Percentiles rank a stretch among this genome's conserved stretches.
Evolutionary conservation across 2,329 filamentous ascomycete species (phyloP).

Genomic region (Meredithiella fracta): DNA sequence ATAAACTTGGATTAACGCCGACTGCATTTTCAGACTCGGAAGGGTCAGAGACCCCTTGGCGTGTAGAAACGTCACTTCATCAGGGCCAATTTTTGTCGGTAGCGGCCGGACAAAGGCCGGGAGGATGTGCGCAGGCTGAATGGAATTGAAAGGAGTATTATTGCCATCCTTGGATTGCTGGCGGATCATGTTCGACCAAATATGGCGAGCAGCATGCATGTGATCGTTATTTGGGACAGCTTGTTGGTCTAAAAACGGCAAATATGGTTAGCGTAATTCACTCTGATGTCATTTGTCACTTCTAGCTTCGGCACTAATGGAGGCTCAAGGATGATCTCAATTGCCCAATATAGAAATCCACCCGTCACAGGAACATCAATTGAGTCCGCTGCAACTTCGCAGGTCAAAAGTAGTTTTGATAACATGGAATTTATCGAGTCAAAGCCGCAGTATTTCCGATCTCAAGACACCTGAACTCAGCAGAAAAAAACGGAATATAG

Average conservation of each 20-base stretch:
- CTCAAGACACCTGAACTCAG: background rate
- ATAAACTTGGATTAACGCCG: constrained; percentile 66
- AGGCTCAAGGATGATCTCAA: too few relatives aligned
- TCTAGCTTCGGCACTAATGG: too few relatives aligned
- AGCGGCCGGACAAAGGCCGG: constrained; percentile 63
- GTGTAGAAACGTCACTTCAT: constrained; percentile 70
- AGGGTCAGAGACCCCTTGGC: constrained; percentile 73
- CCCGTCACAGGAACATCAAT: too few relatives aligned
- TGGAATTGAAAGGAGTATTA: constrained; percentile 15
- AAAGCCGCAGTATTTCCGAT: too few relatives aligned
- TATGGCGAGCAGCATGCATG: constrained; percentile 11
- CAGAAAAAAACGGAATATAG: background rate
- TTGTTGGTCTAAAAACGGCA: constrained; percentile 19
- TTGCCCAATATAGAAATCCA: too few relatives aligned
- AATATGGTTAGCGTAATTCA: background rate
- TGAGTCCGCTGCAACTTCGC: too few relatives aligned
- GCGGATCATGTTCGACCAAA: constrained; percentile 10
- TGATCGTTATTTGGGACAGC: constrained; percentile 8
- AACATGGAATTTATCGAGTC: background rate
- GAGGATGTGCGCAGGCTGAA: constrained; percentile 24
- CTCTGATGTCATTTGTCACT: too few relatives aligned
- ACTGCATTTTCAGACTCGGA: constrained; percentile 53
- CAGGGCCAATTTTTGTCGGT: constrained; percentile 56
- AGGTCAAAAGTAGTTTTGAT: too few relatives aligned
- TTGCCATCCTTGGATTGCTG: background rate